Evolutionary conservation across 768 basidiomycete species (phyloP), one percentile per base, ranked within the genome.

Genomic region (Mycena belliarum): DNA sequence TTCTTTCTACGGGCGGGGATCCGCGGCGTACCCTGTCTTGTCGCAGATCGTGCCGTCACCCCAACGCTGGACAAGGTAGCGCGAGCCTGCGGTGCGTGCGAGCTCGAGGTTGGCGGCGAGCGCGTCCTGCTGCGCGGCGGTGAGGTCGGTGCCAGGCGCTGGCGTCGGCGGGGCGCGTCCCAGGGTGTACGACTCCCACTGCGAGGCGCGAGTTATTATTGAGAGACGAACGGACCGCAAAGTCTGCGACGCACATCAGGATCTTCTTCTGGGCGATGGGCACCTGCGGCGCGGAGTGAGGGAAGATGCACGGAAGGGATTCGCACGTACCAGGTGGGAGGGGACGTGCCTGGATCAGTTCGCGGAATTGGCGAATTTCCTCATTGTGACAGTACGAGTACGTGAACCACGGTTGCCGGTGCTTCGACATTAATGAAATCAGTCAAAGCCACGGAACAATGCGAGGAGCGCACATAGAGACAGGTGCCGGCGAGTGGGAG

Each of bases 351-450:
- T 84, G 85, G 63, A 77, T 69, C 57, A 89, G 76, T 71, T 95
- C 94, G 73, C 90, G 90, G 80, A 98, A 99, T 74, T 99, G 97
- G 56, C 95, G 88, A 60, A 98, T 93, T 74, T 97, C 88, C 49
- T 86, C 82, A 72, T 95, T 91, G 76, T 99, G 95, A 76, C 96
- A 94, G 73, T 91, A 97, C 47, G 93, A 88, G 75, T 98, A 98
- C 35, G 95, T 98, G 78, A 98, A 98, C 95, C 95, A 97, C 37
- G 88, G 85, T 78, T 93, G 91, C 65, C 85, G 85, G 70, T 88
- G 86, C 88, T 93, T 75, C 61, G 52, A 64, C 57, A 68, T 47
- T 61, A 69, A 75, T 64, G 71, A 69, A 60, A 65, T 73, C 70
- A 71, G 65, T 46, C 61, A 66, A 51, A 42, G 14, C 7, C 33